Evolutionary conservation across 306 rosid species (phyloP).

Genomic region (Biancaea sappan): DNA sequence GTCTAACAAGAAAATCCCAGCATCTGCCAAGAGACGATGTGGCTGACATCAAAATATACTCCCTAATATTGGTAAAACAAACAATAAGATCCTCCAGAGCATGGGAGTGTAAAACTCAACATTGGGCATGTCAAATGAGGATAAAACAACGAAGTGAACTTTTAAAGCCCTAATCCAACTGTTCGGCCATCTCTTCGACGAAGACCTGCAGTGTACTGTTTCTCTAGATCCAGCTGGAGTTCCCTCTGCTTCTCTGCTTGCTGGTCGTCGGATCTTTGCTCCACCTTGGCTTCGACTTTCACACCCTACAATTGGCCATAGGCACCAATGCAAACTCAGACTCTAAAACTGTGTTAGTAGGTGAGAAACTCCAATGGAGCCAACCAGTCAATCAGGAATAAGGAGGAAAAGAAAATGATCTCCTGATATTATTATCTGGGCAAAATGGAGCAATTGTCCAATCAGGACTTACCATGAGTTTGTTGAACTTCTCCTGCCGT

Average conservation of each 20-base stretch:
- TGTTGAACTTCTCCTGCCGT: slow-evolving; percentile 96
- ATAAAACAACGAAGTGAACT: not conserved
- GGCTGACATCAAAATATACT: slow-evolving; percentile 5
- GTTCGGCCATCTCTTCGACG: slow-evolving; percentile 99
- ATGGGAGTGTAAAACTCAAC: slow-evolving; percentile 20
- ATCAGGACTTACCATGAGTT: slow-evolving; percentile 88
- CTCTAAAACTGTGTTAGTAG: slow-evolving; percentile 97
- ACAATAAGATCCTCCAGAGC: slow-evolving; percentile 31
- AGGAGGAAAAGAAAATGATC: slow-evolving; percentile 4
- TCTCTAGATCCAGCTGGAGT: slow-evolving; percentile 92
- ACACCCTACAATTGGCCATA: slow-evolving; percentile 99
- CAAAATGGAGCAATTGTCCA: not conserved
- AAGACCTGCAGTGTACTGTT: slow-evolving; percentile 95
- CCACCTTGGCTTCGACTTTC: slow-evolving; percentile 74
- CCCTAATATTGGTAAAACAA: slow-evolving; percentile 25
- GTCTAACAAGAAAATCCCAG: slow-evolving; percentile 27
- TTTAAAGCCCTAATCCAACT: slow-evolving; percentile 90
- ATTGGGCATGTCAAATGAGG: slow-evolving; percentile 27
- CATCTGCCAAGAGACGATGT: slow-evolving; percentile 2
- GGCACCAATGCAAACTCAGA: slow-evolving; percentile 99
- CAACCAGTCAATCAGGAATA: slow-evolving; percentile 53
- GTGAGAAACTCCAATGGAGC: slow-evolving; percentile 51
- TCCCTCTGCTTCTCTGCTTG: slow-evolving; percentile 85
- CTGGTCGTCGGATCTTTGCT: slow-evolving; percentile 51
- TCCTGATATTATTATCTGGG: slow-evolving; percentile 18